Percentiles rank a stretch among this genome's conserved stretches.
Conservation (phyloP, 2,329 filamentous ascomycete species). For the Cordyceps fumosorosea region DNA sequence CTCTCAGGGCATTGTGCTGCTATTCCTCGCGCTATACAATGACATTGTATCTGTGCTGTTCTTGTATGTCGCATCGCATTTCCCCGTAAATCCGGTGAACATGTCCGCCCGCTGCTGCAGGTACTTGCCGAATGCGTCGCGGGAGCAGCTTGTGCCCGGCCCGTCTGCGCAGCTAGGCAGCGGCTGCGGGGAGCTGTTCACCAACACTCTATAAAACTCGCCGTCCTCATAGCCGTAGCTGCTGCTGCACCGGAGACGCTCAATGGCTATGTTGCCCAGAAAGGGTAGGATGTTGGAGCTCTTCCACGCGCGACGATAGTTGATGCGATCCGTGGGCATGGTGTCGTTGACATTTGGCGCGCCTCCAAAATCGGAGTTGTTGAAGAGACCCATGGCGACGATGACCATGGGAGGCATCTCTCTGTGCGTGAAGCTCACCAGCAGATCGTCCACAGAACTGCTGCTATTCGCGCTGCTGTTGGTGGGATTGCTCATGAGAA, state of each 20-base stretch:
- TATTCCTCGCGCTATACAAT: constrained; percentile 26
- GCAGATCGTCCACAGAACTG: constrained; percentile 46
- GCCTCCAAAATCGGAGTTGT: constrained; percentile 53
- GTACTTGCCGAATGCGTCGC: constrained; percentile 31
- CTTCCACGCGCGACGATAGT: constrained; percentile 57
- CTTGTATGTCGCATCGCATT: constrained; percentile 26
- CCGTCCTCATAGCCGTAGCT: constrained; percentile 48
- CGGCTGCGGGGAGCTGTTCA: constrained; percentile 37
- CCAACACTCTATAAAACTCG: constrained; percentile 41
- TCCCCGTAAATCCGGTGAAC: constrained; percentile 35
- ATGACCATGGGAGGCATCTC: constrained; percentile 61
- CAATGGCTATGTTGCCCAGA: constrained; percentile 59
- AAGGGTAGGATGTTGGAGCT: constrained; percentile 59
- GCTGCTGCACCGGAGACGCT: constrained; percentile 54
- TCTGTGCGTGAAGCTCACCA: constrained; percentile 63
- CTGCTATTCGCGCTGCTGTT: constrained; percentile 9
- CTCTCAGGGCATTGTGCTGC: constrained; percentile 20
- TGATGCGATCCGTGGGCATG: constrained; percentile 57
- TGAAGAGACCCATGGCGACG: constrained; percentile 63
- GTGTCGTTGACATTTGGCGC: constrained; percentile 50
- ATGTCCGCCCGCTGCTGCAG: constrained; percentile 29
- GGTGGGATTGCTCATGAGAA: constrained; percentile 33
- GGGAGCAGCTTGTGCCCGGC: constrained; percentile 37
- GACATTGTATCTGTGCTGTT: constrained; percentile 30
- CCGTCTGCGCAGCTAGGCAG: constrained; percentile 37